These are phyloP conservation scores for Lodderomyces pseudojiufengensis DNA, from an alignment of 1,139 yeast genomes.

Conservation along the genomic window DNA sequence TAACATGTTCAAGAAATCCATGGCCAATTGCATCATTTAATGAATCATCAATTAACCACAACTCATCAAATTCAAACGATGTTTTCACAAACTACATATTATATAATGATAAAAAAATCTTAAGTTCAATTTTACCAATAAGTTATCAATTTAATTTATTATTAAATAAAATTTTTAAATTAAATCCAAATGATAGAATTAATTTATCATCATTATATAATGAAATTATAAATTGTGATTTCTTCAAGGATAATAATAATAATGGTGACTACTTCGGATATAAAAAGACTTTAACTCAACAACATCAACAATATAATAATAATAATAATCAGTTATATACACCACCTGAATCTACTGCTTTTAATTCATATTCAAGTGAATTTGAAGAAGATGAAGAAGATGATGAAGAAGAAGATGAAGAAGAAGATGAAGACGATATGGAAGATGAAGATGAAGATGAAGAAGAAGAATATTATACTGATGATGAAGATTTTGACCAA, in stretches of 20 bases:
- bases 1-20: conserved; percentile 83
- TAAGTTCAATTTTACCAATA: conserved; percentile 57
- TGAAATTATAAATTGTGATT: conserved; percentile 38
- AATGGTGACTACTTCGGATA: conserved; percentile 6
- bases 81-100: conserved; percentile 49
- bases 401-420: conserved; percentile 7
- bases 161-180: conserved; percentile 50
- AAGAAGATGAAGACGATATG: conserved; percentile 5
- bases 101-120: conserved; percentile 24
- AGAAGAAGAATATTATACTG: conserved; percentile 6
- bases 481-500: conserved; percentile 8
- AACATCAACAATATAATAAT: conserved; percentile 4
- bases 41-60: conserved; percentile 42
- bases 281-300: too few relatives aligned
- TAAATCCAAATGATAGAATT: conserved; percentile 65
- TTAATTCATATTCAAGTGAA: conserved; percentile 15
- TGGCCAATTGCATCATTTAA: conserved; percentile 77
- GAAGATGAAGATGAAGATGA: conserved; percentile 10
- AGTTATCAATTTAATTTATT: conserved; percentile 57
- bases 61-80: conserved; percentile 43
- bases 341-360: conserved; percentile 18
- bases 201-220: conserved; percentile 45
- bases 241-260: conserved; percentile 39
- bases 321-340: conserved; percentile 16
- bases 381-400: conserved; percentile 13